A percentile compares a stretch with the other conserved stretches of the same genome.
Evolutionary conservation across 805 yeast species (phyloP).

Genomic region (Zygoascus tannicola): DNA sequence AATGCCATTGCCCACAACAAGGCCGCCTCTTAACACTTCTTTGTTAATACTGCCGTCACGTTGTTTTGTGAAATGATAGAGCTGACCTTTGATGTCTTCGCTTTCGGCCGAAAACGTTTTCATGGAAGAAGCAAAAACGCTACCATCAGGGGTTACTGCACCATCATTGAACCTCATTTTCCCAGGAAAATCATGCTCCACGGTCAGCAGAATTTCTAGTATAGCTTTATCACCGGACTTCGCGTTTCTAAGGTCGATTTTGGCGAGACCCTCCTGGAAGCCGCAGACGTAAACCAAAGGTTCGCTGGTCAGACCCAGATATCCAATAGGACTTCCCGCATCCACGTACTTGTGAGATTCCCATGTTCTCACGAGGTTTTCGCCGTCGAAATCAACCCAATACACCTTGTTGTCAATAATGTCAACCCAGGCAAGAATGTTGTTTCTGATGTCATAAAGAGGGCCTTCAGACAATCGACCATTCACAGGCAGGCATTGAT

Average conservation of each 20-base stretch:
- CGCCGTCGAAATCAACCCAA: slow-evolving; percentile 15
- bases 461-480: slow-evolving; percentile 27
- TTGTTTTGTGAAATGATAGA: slow-evolving; percentile 33
- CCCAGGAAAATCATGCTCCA: not conserved
- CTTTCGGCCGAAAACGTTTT: slow-evolving; percentile 9
- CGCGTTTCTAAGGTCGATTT: slow-evolving; percentile 34
- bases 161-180: slow-evolving; percentile 71
- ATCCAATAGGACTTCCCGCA: slow-evolving; percentile 50
- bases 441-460: slow-evolving; percentile 22
- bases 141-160: slow-evolving; percentile 63
- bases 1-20: slow-evolving; percentile 64
- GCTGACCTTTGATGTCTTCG: slow-evolving; percentile 39
- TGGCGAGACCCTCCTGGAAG: slow-evolving; percentile 54
- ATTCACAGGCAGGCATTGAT: slow-evolving; percentile 7
- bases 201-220: slow-evolving; percentile 24
- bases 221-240: slow-evolving; percentile 4
- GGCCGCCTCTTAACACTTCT: slow-evolving; percentile 30
- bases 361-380: slow-evolving; percentile 24
- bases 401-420: slow-evolving; percentile 19
- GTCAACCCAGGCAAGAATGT: slow-evolving; percentile 27
- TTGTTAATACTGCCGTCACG: slow-evolving; percentile 4
- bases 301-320: slow-evolving; percentile 51
- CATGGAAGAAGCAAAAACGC: slow-evolving; percentile 79
- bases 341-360: slow-evolving; percentile 29
- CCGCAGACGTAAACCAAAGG: slow-evolving; percentile 52